A percentile compares a stretch with the other conserved stretches of the same genome.
Conservation (phyloP, 495 filamentous ascomycete genomes). For the Penicillium turbatum region DNA sequence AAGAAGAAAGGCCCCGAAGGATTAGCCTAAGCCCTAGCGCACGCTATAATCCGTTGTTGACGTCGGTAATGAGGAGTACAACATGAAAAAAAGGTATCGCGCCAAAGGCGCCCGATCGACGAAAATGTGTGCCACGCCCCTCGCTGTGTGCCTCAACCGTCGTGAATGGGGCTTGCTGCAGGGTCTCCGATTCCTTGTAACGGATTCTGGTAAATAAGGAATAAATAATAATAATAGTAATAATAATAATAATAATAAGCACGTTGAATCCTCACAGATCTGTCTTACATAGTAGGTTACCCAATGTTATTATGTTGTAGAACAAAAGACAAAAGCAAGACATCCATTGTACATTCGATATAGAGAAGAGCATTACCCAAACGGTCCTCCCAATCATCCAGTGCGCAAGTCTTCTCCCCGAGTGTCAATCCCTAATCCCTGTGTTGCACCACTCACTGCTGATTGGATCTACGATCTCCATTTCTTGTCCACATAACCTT, state of each 20-base stretch:
- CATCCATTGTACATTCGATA: too few species aligned
- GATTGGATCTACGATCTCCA: conserved; percentile 10
- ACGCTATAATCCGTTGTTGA: not conserved
- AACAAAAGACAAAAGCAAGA: too few species aligned
- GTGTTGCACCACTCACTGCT: conserved; percentile 10
- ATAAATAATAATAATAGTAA: too few species aligned
- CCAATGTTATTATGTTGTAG: too few species aligned
- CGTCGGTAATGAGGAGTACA: too few species aligned
- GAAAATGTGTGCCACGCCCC: not conserved
- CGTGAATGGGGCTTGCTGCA: conserved; percentile 13
- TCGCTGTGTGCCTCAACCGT: conserved; percentile 8
- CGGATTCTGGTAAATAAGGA: not conserved
- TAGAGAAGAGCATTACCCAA: not conserved
- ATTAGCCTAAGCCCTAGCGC: conserved; percentile 3
- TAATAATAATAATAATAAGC: not conserved
- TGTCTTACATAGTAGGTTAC: not conserved
- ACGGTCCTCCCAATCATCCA: conserved; percentile 1
- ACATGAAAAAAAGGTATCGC: conserved; percentile 1
- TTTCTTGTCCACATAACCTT: not conserved
- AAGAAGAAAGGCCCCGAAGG: not conserved
- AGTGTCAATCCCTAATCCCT: conserved; percentile 12
- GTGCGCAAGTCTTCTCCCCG: conserved; percentile 6
- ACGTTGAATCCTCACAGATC: too few species aligned
- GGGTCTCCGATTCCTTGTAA: conserved; percentile 22
- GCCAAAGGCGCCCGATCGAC: conserved; percentile 15